Evolutionary conservation across 495 filamentous ascomycete genomes (phyloP).

Genomic region (Penicillium malachiteum): DNA sequence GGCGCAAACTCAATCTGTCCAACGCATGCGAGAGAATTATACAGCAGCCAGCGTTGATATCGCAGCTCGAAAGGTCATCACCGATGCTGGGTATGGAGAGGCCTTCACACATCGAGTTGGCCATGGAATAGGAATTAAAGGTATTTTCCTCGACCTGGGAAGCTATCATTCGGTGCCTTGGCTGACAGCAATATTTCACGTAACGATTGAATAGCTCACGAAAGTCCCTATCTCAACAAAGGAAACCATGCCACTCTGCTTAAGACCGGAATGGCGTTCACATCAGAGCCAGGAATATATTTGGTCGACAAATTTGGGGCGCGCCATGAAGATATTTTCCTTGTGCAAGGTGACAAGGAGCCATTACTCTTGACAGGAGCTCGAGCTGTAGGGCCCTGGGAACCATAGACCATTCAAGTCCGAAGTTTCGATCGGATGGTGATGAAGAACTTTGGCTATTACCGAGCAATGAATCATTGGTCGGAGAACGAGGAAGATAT

Average conservation of each 20-base stretch:
- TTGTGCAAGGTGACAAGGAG: constrained; percentile 45
- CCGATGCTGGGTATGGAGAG: constrained; percentile 47
- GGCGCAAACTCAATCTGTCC: constrained; percentile 48
- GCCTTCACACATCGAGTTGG: constrained; percentile 57
- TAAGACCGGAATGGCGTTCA: constrained; percentile 53
- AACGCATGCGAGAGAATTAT: constrained; percentile 38
- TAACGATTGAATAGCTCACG: constrained; percentile 41
- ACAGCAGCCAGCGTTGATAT: constrained; percentile 54
- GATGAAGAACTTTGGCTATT: no score
- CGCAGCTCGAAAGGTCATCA: constrained; percentile 52
- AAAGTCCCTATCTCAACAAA: constrained; percentile 56
- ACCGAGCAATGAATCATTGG: no score
- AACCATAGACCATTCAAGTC: constrained; percentile 33
- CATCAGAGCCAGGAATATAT: constrained; percentile 57
- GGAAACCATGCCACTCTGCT: constrained; percentile 43
- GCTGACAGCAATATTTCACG: neutral
- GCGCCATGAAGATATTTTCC: constrained; percentile 52
- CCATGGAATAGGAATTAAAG: constrained; percentile 59
- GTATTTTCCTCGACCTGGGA: constrained; percentile 2
- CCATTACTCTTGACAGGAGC: constrained; percentile 46
- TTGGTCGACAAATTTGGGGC: constrained; percentile 53
- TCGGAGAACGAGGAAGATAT: no score
- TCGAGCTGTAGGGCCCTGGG: constrained; percentile 45
- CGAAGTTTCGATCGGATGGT: no score
- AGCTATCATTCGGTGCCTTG: neutral